Base-by-base conservation (phyloP, 306 rosid genomes). In the Dryas octopetala region DNA sequence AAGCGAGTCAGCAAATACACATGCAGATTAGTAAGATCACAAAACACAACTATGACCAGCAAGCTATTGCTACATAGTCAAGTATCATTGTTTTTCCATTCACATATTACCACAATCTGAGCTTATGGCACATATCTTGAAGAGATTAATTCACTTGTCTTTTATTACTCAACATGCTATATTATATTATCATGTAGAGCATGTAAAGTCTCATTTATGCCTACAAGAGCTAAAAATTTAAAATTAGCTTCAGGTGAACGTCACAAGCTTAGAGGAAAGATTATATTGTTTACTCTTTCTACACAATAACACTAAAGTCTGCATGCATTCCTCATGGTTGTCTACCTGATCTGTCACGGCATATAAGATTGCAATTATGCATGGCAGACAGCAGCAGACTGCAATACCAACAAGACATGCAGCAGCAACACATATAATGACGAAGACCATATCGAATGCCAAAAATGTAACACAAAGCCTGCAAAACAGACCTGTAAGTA, bases 371-470 rank as follows among this genome's bases (percentile, higher is more conserved):
- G 96, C 93, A 76, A 95, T 85, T 76, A 95, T 91, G 91, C 97
- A 91, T 6, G 98, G 98, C 5, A 95, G 87, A 78, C 90, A 95
- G 81, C 97, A 95, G 87, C 98, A 95, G 81, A 95, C 91, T 28
- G 98, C 97, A 66, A 91, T 88, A 58, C 97, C 96, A 74, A 91
- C 85, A 50, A 95, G 89, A 66, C 97, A 91, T 2, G 97, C 91
- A 67, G 83, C 88, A 48, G 91, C 88, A 45, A 87, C 78, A 62
- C 97, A 91, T 62, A 95, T 66, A 57, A 95, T 55, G 55, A 95
- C 87, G 79, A 90, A 76, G 12, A 84, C 90, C 69, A 91, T 83
- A 47, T 91, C 98, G 2, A 88, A 89, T 41, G 95, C 91, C 60
- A 95, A 93, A 86, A 88, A 92, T 26, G 93, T 83, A 26, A 95